These are phyloP conservation scores for Penstemon davidsonii DNA, from an alignment of 257 asterid species.

Conservation along the genomic window DNA sequence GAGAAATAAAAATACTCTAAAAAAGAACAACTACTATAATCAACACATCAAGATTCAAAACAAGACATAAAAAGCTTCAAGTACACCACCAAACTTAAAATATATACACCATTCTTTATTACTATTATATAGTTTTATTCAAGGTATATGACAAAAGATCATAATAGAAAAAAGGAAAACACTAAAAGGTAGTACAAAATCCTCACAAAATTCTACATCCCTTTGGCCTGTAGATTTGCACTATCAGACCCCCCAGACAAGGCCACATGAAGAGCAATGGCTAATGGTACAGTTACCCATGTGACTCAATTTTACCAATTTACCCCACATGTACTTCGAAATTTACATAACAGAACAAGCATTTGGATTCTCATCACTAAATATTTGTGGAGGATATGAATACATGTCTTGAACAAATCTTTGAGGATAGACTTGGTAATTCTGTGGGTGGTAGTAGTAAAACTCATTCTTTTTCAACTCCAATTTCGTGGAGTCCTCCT, in stretches of 20 bases:
- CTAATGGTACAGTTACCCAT: slow-evolving; percentile 28
- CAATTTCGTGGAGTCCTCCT: slow-evolving; percentile 37
- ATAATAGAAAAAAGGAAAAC: slow-evolving; percentile 3
- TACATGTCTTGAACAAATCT: slow-evolving; percentile 42
- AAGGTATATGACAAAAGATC: slow-evolving; percentile 38
- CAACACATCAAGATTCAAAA: background rate
- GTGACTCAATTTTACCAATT: slow-evolving; percentile 32
- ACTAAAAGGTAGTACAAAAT: slow-evolving; percentile 25
- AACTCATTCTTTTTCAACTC: slow-evolving; percentile 53
- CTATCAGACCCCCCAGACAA: slow-evolving; percentile 31
- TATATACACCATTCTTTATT: slow-evolving; percentile 16
- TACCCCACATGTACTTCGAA: slow-evolving; percentile 29
- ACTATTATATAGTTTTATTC: slow-evolving; percentile 16
- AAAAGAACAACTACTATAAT: too few relatives aligned
- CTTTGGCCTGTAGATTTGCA: slow-evolving; percentile 29
- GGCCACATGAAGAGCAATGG: slow-evolving; percentile 45
- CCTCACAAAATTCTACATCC: slow-evolving; percentile 38
- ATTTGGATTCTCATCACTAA: slow-evolving; percentile 21
- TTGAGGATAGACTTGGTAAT: slow-evolving; percentile 43
- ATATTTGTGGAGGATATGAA: slow-evolving; percentile 52
- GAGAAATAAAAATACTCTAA: too few relatives aligned
- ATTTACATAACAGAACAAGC: slow-evolving; percentile 24
- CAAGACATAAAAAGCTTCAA: slow-evolving; percentile 7
- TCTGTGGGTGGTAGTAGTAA: slow-evolving; percentile 41
- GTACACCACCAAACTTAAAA: background rate